A percentile compares a stretch with the other conserved stretches of the same genome.
Conservation (phyloP, 495 filamentous ascomycete genomes). For the Darksidea phi region DNA sequence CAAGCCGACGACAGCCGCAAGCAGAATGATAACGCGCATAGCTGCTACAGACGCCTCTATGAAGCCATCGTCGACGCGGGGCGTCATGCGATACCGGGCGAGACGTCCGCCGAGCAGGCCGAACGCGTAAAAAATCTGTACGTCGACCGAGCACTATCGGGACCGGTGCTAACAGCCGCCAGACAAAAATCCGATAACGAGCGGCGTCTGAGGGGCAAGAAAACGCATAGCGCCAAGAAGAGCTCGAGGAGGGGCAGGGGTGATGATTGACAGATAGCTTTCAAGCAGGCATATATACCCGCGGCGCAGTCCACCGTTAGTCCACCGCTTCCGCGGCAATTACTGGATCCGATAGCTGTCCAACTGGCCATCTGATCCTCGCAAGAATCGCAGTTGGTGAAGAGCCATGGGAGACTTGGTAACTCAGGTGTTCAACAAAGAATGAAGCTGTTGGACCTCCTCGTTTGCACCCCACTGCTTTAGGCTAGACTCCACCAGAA, state of each 20-base stretch:
- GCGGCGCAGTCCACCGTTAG: not conserved
- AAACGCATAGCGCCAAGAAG: slow-evolving; percentile 79
- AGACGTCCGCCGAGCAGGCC: slow-evolving; percentile 60
- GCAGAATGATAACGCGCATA: slow-evolving; percentile 62
- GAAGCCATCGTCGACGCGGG: slow-evolving; percentile 56
- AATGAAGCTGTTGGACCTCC: slow-evolving; percentile 14
- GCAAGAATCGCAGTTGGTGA: not conserved
- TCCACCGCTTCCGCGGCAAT: not conserved
- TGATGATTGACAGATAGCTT: slow-evolving; percentile 30
- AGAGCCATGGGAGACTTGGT: not conserved
- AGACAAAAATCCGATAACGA: slow-evolving; percentile 75
- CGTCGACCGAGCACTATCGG: slow-evolving; percentile 33
- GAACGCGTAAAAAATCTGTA: slow-evolving; percentile 65
- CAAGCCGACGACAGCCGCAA: slow-evolving; percentile 67
- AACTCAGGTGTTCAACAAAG: slow-evolving; percentile 12
- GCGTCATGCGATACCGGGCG: slow-evolving; percentile 58
- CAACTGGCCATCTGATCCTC: not conserved
- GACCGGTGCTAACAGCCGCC: slow-evolving; percentile 6
- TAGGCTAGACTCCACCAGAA: slow-evolving; percentile 2
- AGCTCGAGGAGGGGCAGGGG: slow-evolving; percentile 56
- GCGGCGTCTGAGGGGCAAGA: slow-evolving; percentile 69
- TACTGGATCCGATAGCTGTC: too few relatives aligned
- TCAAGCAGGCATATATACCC: not conserved
- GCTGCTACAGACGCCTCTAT: slow-evolving; percentile 63
- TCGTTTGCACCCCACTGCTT: slow-evolving; percentile 26